Conservation (phyloP, 768 basidiomycete species). For the Fibroporia radiculosa region DNA sequence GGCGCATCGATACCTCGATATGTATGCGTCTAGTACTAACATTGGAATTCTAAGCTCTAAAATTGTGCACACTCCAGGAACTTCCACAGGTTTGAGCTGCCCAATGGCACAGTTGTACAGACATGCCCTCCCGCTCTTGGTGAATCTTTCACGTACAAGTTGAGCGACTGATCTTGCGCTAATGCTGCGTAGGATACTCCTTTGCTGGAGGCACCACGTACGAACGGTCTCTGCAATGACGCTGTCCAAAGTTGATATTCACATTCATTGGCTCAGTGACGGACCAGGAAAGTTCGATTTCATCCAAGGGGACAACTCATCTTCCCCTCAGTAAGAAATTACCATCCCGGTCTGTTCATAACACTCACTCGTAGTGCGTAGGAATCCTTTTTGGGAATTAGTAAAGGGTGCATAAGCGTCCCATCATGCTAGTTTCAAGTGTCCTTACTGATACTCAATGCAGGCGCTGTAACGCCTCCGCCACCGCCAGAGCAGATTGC, state of each 20-base stretch:
- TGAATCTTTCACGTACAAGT: constrained; percentile 22
- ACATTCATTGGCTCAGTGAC: constrained; percentile 53
- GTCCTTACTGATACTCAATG: no score
- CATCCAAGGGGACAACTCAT: constrained; percentile 63
- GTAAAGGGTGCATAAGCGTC: constrained; percentile 75
- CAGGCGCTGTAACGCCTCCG: constrained; percentile 56
- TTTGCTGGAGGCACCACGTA: constrained; percentile 81
- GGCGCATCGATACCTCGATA: constrained; percentile 64
- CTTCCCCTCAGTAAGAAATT: constrained; percentile 41
- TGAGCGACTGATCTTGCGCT: constrained; percentile 4
- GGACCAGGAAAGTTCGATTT: constrained; percentile 79
- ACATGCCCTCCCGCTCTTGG: constrained; percentile 81
- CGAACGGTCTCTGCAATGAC: constrained; percentile 14
- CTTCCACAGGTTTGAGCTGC: constrained; percentile 52
- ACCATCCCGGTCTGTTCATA: constrained; percentile 3
- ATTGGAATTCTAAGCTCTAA: background rate
- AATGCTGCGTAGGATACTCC: constrained; percentile 43
- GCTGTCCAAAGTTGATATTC: background rate
- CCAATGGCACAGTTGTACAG: constrained; percentile 56
- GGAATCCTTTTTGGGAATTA: constrained; percentile 76
- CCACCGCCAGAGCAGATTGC: constrained; percentile 54
- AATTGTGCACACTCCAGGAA: constrained; percentile 34
- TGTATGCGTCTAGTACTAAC: constrained; percentile 34
- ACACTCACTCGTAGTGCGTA: constrained; percentile 17
- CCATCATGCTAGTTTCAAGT: no score